Base-by-base conservation (phyloP, 2,329 filamentous ascomycete genomes). In the Rhynchosporium secalis region DNA sequence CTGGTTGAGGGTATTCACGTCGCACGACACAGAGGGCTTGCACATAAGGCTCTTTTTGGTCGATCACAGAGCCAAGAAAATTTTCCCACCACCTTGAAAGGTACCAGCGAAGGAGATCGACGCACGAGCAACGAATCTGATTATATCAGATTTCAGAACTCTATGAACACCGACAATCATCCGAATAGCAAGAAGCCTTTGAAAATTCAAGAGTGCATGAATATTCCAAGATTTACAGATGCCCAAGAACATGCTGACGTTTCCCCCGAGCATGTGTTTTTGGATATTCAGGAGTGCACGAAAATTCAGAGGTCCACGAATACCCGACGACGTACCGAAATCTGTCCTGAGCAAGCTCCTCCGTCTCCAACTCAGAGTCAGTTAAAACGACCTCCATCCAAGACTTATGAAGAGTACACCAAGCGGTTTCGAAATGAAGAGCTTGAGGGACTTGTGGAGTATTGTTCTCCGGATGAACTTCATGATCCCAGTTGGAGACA, bases 401-500 rank as follows among this genome's bases (percentile, higher is more conserved):
- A 29, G 29, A 28, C 29, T 36, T 31, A 40, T 40, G n/a, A 7
- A 26, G 28, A 51, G 28, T 15, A 51, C 8, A 36, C 12, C 9
- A 3, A 33, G 15, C 38, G 13, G 36, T 54, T 28, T 15, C 36
- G 26, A 41, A 38, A 52, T 54, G 49, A 64, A 10, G 63, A 68
- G 33, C 51, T 64, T 51, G 52, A 64, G 8, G 38, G 55, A 31
- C 26, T 65, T 41, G 61, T 55, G 12, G n/a, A 36, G 28, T 40
- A 28, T 9, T 4, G 57, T 15, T 49, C 62, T 46, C 58, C 29
- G 9, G 48, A 55, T 58, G 20, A 36, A 36, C 38, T 56, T 13
- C 36, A 47, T 13, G n/a, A 54, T 15, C 13, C 36, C 12, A 45
- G 56, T 10, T 68, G 66, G 66, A 36, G 31, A 33, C 36, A 52